These are phyloP conservation scores for Cymbopogon citratus DNA, from an alignment of 176 grass and related monocot species.

Conservation along the genomic window DNA sequence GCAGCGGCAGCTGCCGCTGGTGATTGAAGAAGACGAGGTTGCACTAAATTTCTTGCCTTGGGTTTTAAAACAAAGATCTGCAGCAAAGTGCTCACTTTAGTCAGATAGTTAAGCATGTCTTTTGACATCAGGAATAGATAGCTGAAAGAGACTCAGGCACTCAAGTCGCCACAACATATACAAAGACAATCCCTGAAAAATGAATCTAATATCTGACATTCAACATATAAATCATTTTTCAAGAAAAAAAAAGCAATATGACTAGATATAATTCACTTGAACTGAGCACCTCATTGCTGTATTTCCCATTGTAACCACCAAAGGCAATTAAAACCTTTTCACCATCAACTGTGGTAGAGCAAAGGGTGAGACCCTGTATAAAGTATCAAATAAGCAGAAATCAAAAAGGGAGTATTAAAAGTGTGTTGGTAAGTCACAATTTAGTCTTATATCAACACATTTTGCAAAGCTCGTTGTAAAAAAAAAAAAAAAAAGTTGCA, in stretches of 20 bases:
- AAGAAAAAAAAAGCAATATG: neutral
- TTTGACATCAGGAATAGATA: neutral
- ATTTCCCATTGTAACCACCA: conserved; percentile 97
- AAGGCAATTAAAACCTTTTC: conserved; percentile 73
- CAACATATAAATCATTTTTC: neutral
- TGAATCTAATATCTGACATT: neutral
- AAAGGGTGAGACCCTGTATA: conserved; percentile 89
- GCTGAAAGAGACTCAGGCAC: conserved; percentile 4
- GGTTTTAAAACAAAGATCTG: conserved; percentile 88
- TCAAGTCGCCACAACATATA: neutral
- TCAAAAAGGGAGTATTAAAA: conserved; percentile 15
- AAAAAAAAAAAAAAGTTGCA: too few species aligned
- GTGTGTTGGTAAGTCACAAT: neutral
- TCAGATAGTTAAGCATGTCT: neutral
- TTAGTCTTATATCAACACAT: neutral
- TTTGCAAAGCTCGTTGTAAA: neutral
- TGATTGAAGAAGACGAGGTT: conserved; percentile 81
- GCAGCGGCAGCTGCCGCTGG: conserved; percentile 64
- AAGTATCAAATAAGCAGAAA: conserved; percentile 1
- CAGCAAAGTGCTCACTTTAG: conserved; percentile 11
- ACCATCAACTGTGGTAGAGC: conserved; percentile 51
- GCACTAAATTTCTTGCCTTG: conserved; percentile 51
- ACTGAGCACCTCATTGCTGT: conserved; percentile 83
- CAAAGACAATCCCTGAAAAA: neutral
- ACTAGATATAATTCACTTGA: neutral